Evolutionary conservation across 345 rosid species (phyloP), one percentile per base, ranked within the genome.

Genomic region (Rhodomyrtus tomentosa): DNA sequence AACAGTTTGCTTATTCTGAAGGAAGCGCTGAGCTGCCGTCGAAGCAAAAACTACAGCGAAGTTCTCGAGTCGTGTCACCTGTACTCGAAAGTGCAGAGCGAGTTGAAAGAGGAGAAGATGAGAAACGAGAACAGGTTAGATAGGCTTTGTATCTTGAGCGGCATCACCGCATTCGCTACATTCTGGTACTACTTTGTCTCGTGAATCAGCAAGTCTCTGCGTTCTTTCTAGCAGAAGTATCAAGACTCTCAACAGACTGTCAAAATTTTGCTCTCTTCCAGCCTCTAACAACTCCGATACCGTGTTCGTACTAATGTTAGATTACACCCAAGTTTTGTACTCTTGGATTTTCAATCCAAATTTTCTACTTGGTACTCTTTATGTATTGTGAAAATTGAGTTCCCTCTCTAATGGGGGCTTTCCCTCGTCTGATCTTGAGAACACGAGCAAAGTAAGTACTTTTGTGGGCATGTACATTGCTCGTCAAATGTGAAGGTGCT

Each of bases 51-150:
- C 84, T 90, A 94, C 80, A 89, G 95, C 27, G 95, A 94, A 86
- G 97, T 89, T 87, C 88, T 94, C 0, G 97, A 94, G 91, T 93
- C 95, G 1, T 93, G 94, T 83, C 92, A 90, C 58, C 84, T 93
- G 84, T 94, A 93, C 89, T 90, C 95, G 3, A 94, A 92, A 87
- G 93, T 92, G 83, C 97, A 89, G 85, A 91, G 87, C 4, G 92
- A 94, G 91, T 84, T 94, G 20, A 93, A 87, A 82, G 94, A 94
- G 88, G 97, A 93, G 92, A 94, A 94, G 90, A 90, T 91, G 92
- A 89, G 95, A 82, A 93, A 88, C 22, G 95, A 94, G 88, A 91
- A 89, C 92, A 86, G 93, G 91, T 80, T 90, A 83, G 97, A 94
- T 84, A 89, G 92, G 82, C 87, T 93, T 13, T 92, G 94, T 82